Conservation (phyloP, 805 yeast species). For the Myxozyma kluyveri region DNA sequence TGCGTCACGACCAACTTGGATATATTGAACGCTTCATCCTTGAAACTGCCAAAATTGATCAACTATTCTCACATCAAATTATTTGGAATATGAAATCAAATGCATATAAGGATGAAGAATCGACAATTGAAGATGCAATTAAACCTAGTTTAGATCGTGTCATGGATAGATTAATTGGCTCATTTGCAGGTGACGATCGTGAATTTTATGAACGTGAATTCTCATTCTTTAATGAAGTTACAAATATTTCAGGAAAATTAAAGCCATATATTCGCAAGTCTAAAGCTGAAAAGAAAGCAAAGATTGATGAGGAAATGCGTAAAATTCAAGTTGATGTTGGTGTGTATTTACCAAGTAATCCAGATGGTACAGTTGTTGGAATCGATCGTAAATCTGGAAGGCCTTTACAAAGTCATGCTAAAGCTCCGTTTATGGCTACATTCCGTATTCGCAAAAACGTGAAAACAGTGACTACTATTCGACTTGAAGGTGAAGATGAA, state of each 20-base stretch:
- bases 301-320: constrained; percentile 94
- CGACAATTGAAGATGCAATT: constrained; percentile 68
- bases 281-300: constrained; percentile 90
- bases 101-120: constrained; percentile 85
- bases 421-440: constrained; percentile 97
- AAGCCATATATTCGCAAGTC: constrained; percentile 92
- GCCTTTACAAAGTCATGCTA: constrained; percentile 96
- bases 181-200: constrained; percentile 60
- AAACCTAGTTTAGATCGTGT: constrained; percentile 81
- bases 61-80: constrained; percentile 92
- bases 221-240: constrained; percentile 83
- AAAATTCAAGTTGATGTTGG: constrained; percentile 69
- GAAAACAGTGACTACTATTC: constrained; percentile 31
- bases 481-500: constrained; percentile 34
- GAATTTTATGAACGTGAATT: constrained; percentile 79
- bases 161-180: constrained; percentile 57
- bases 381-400: constrained; percentile 88
- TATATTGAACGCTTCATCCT: constrained; percentile 84
- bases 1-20: constrained; percentile 78
- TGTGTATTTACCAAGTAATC: constrained; percentile 92
- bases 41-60: constrained; percentile 88
- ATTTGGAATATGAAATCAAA: constrained; percentile 98
- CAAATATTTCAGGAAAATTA: constrained; percentile 89
- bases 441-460: constrained; percentile 63
- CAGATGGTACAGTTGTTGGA: constrained; percentile 90